phyloP scores from a whole-genome alignment of 345 rosid genomes.

The Clausena lansium region DNA sequence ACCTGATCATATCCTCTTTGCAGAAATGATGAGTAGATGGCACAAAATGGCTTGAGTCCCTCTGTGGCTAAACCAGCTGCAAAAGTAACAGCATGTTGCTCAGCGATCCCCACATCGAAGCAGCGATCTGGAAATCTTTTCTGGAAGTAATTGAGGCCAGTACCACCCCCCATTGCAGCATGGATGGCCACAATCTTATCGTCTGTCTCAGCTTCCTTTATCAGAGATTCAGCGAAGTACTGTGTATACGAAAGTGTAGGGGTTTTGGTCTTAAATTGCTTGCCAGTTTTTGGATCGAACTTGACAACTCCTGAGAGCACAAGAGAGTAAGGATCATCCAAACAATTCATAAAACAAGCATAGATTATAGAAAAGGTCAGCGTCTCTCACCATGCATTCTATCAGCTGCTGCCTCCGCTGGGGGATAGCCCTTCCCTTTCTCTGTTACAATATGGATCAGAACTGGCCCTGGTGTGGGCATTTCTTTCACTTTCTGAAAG shows the following conservation, averaged over 20 bases:
- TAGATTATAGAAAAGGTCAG: not conserved
- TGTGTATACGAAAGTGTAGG: constrained; percentile 57
- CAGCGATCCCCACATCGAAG: constrained; percentile 76
- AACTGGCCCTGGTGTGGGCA: constrained; percentile 80
- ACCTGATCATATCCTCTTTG: constrained; percentile 84
- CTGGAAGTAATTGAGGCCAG: constrained; percentile 72
- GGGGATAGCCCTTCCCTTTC: constrained; percentile 80
- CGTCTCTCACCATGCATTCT: constrained; percentile 69
- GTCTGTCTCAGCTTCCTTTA: constrained; percentile 66
- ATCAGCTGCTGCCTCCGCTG: constrained; percentile 70
- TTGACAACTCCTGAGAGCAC: constrained; percentile 55
- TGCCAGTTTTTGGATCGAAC: constrained; percentile 58
- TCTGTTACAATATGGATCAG: constrained; percentile 69
- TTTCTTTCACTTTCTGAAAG: constrained; percentile 53
- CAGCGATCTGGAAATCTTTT: constrained; percentile 69
- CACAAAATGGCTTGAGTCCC: constrained; percentile 78
- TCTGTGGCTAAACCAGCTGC: constrained; percentile 79
- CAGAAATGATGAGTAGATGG: constrained; percentile 73
- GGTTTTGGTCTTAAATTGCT: constrained; percentile 54
- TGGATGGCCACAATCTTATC: constrained; percentile 64
- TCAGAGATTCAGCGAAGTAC: constrained; percentile 64
- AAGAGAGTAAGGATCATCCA: constrained; percentile 16
- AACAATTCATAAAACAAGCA: not conserved
- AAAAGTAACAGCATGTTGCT: constrained; percentile 79
- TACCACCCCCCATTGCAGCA: constrained; percentile 88